A percentile compares a stretch with the other conserved stretches of the same genome.
Conservation (phyloP, 1,284 basidiomycete species). For the Neolentinus lepideus region DNA sequence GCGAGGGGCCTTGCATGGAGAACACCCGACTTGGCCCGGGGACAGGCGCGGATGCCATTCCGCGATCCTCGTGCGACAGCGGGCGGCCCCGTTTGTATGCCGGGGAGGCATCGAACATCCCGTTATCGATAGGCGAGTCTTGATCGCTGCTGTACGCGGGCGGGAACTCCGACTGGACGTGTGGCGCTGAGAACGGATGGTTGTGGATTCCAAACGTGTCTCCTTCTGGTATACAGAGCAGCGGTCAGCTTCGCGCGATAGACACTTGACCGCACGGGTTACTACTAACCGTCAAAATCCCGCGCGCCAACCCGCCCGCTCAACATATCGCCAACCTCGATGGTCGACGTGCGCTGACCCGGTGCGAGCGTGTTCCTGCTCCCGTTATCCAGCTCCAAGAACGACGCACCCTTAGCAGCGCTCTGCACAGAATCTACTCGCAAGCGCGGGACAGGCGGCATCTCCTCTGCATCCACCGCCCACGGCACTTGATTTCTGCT, state of each 20-base stretch:
- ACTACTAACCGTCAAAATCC: neutral
- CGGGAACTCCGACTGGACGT: neutral
- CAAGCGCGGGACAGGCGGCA: neutral
- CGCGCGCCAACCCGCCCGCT: neutral
- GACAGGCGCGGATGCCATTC: neutral
- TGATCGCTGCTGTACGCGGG: neutral
- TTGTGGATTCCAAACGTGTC: neutral
- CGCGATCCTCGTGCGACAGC: neutral
- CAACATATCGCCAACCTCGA: neutral
- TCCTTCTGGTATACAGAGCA: neutral
- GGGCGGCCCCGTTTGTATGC: neutral
- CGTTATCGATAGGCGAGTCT: neutral
- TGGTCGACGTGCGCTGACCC: neutral
- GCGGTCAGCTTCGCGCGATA: neutral
- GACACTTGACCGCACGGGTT: no score
- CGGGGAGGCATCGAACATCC: neutral
- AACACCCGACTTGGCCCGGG: neutral
- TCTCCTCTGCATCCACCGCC: neutral
- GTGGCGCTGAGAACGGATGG: neutral
- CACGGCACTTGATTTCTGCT: neutral
- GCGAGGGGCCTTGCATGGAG: neutral
- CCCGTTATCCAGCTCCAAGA: neutral
- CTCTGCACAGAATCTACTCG: neutral
- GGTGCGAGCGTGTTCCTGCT: neutral
- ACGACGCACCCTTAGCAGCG: neutral